Conservation (phyloP, 345 rosid species). For the Mangifera indica region DNA sequence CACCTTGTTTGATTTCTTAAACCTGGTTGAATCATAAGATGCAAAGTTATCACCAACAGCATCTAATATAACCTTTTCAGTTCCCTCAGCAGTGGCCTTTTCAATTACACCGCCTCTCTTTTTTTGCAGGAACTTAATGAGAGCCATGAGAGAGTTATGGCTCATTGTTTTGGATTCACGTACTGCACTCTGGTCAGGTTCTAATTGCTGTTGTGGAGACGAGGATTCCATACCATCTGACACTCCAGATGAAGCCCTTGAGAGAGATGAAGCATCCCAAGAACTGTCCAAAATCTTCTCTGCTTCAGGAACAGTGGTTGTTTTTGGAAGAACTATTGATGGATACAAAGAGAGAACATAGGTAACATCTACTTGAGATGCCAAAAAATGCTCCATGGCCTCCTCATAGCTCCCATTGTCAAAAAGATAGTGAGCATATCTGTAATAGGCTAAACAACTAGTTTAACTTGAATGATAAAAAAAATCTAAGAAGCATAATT, state of each 20-base stretch:
- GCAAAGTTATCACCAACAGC: conserved; percentile 76
- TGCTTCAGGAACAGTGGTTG: conserved; percentile 61
- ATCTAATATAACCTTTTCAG: conserved; percentile 88
- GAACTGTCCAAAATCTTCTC: conserved; percentile 65
- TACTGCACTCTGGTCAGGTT: conserved; percentile 63
- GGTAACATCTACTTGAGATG: conserved; percentile 94
- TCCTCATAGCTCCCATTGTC: conserved; percentile 95
- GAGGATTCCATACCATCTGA: conserved; percentile 84
- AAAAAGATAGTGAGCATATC: conserved; percentile 95
- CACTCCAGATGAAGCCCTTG: conserved; percentile 80
- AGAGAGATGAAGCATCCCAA: conserved; percentile 62
- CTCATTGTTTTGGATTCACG: conserved; percentile 90
- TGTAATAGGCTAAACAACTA: conserved; percentile 32
- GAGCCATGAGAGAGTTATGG: conserved; percentile 98
- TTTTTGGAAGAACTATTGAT: conserved; percentile 79
- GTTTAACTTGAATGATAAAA: neutral
- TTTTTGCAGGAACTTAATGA: conserved; percentile 88
- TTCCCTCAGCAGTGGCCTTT: conserved; percentile 92
- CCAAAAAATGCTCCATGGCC: conserved; percentile 95
- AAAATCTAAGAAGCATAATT: neutral
- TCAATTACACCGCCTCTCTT: conserved; percentile 72
- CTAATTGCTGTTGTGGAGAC: conserved; percentile 42
- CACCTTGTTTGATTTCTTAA: conserved; percentile 83
- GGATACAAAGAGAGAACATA: conserved; percentile 92
- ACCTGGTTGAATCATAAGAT: conserved; percentile 55